phyloP scores from a whole-genome alignment of 1,139 yeast genomes.

The Torulaspora pretoriensis region DNA sequence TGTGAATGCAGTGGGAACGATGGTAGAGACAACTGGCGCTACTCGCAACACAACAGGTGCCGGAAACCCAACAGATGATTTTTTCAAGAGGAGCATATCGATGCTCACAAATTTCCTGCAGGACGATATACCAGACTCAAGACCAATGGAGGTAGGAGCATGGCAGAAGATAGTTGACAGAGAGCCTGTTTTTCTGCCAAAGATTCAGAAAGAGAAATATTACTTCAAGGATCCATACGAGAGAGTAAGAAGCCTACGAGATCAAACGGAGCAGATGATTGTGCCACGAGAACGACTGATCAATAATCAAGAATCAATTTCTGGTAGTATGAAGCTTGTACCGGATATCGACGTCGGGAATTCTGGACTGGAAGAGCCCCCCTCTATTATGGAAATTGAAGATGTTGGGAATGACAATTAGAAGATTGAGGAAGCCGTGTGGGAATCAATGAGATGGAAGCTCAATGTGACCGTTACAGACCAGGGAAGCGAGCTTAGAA shows the following conservation, averaged over 20 bases:
- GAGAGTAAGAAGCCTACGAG: background rate
- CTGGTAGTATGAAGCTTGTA: too few species aligned
- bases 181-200: background rate
- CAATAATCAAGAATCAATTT: background rate
- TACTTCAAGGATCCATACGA: background rate
- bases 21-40: slow-evolving; percentile 27
- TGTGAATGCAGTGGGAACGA: slow-evolving; percentile 43
- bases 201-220: background rate
- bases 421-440: too few species aligned
- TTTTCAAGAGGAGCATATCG: slow-evolving; percentile 49
- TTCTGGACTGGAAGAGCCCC: too few species aligned
- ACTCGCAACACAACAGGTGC: slow-evolving; percentile 12
- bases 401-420: too few species aligned
- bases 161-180: slow-evolving; percentile 23
- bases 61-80: slow-evolving; percentile 28
- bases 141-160: slow-evolving; percentile 44
- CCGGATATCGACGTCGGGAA: too few species aligned
- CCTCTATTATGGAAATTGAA: too few species aligned
- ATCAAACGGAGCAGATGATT: background rate
- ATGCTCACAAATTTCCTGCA: slow-evolving; percentile 53
- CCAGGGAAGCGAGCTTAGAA: background rate
- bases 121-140: slow-evolving; percentile 61
- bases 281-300: background rate
- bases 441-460: too few species aligned
- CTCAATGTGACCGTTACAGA: too few species aligned